Evolutionary conservation across 1,139 yeast species (phyloP), one percentile per base, ranked within the genome.

Genomic region (Torulaspora pretoriensis): DNA sequence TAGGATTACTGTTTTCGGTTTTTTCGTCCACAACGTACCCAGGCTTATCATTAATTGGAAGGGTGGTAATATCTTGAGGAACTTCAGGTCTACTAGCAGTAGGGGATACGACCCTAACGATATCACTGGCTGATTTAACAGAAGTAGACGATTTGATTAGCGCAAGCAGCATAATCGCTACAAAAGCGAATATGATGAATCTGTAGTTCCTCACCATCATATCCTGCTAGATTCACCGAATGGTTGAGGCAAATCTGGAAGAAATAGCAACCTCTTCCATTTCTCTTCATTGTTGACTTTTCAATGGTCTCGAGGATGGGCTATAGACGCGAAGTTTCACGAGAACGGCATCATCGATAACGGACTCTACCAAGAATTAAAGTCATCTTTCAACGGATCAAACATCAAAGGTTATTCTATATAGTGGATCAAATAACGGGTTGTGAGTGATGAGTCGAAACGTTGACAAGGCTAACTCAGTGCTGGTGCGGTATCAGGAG

Each of bases 401-500:
- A 26, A 16, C 10, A 25, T 27, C 26, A 19, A 19, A 19, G 4
- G 7, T 6, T 5, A 3, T 19, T 7, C 22, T 19, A 19, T 19
- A 19, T 19, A 19, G 22, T 19, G 7, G 7, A 19, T 4, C 22
- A 6, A 5, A 19, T 19, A 19, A 5, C 22, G 22, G 19, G 22
- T 19, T 14, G 10, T 8, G 1, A 36, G 35, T 17, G 33, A 84
- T 85, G 95, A 83, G 94, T 34, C 69, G 94, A 52, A 85, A 83
- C 57, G 75, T 75, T 35, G 94, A 86, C 56, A 84, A 82, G 60
- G 83, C 92, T 3, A 84, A 83, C 61, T 77, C 90, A 0, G 74
- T 81, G 48, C 74, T 86, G 50, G 79, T 78, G 56, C 70, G 88
- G 42, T 81, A 73, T 59, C 83, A 83, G 51, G 81, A 75, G 45